Conservation (phyloP, 2,329 filamentous ascomycete species). For the Fusarium sp. region DNA sequence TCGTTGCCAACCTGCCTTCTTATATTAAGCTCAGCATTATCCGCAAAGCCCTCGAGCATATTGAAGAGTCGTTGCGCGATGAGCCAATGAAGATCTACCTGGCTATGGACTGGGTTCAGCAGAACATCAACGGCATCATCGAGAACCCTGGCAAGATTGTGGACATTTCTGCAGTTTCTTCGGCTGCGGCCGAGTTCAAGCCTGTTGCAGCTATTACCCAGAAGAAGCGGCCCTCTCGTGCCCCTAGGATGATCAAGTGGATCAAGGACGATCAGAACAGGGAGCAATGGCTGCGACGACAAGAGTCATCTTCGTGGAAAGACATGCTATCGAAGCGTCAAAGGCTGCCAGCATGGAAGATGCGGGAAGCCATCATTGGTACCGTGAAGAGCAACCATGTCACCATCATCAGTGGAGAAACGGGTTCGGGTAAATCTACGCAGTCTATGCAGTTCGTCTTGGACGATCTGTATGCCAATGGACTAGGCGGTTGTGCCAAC, state of each 20-base stretch:
- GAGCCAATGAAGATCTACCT: slow-evolving; percentile 92
- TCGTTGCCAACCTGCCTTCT: slow-evolving; percentile 80
- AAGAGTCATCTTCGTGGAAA: slow-evolving; percentile 73
- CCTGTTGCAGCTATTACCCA: slow-evolving; percentile 43
- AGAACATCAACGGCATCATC: slow-evolving; percentile 84
- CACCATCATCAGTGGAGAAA: slow-evolving; percentile 97
- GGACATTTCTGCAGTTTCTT: slow-evolving; percentile 84
- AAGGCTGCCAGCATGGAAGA: slow-evolving; percentile 87
- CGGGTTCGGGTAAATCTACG: slow-evolving; percentile 95
- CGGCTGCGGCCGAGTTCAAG: slow-evolving; percentile 70
- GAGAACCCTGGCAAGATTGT: slow-evolving; percentile 85
- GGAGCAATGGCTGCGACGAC: slow-evolving; percentile 77
- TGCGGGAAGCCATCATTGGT: slow-evolving; percentile 80
- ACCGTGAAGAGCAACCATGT: slow-evolving; percentile 85
- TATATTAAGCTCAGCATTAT: slow-evolving; percentile 94
- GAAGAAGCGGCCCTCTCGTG: slow-evolving; percentile 53
- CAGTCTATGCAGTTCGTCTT: slow-evolving; percentile 97
- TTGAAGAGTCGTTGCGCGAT: slow-evolving; percentile 77
- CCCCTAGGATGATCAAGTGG: slow-evolving; percentile 74
- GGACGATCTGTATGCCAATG: slow-evolving; percentile 85
- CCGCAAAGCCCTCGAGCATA: slow-evolving; percentile 79
- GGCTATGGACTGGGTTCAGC: slow-evolving; percentile 90
- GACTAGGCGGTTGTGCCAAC: slow-evolving; percentile 82
- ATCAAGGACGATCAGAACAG: slow-evolving; percentile 68
- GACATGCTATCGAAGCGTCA: slow-evolving; percentile 81